These are phyloP conservation scores for Jatropha multifida DNA, from an alignment of 441 rosid genomes.

Conservation along the genomic window DNA sequence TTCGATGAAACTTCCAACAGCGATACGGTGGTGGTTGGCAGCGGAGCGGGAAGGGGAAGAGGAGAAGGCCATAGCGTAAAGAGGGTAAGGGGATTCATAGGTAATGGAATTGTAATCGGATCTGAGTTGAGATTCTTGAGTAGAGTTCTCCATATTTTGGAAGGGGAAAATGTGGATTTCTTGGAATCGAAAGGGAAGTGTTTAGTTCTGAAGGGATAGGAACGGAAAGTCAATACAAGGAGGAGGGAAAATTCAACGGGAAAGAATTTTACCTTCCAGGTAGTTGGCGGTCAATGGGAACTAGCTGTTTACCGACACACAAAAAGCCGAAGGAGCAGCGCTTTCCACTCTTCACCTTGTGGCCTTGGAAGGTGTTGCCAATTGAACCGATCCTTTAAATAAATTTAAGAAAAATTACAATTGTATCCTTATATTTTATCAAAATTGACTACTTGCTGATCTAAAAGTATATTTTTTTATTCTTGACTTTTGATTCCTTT, in stretches of 20 bases:
- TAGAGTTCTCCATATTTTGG: slow-evolving; percentile 62
- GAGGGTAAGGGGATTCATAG: slow-evolving; percentile 75
- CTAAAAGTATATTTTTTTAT: no score
- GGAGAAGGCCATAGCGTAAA: slow-evolving; percentile 84
- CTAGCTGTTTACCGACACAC: background rate
- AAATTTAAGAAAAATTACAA: no score
- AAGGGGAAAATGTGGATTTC: background rate
- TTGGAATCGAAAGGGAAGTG: background rate
- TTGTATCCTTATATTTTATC: no score
- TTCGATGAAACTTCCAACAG: slow-evolving; percentile 85
- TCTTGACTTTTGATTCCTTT: no score
- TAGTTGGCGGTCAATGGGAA: background rate
- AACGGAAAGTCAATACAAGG: background rate
- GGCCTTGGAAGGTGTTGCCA: no score
- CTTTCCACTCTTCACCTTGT: no score
- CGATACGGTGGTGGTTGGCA: slow-evolving; percentile 53
- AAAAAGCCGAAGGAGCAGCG: no score
- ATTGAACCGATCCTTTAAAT: no score
- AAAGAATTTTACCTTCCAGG: background rate
- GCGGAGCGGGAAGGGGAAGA: slow-evolving; percentile 31
- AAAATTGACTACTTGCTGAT: no score
- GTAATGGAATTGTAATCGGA: slow-evolving; percentile 64
- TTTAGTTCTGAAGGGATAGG: background rate
- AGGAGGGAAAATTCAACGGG: slow-evolving; percentile 6
- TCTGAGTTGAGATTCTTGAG: slow-evolving; percentile 67